Evolutionary conservation across 768 basidiomycete genomes (phyloP).

Genomic region (Suillus subalutaceus): DNA sequence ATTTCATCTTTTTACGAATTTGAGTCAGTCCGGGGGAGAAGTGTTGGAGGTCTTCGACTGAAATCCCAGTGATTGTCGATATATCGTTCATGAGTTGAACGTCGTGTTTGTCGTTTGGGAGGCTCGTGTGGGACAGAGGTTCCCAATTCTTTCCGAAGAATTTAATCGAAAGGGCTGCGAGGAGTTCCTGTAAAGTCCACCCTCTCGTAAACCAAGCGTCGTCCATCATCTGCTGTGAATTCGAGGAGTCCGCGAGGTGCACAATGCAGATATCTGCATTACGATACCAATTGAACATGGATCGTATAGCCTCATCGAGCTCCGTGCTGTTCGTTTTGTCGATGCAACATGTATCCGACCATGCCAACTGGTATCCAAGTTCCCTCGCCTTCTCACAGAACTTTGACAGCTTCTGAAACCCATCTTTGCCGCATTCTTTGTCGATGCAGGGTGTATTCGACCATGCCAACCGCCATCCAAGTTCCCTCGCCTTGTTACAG

Average conservation of each 20-base stretch:
- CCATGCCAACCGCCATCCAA: constrained; percentile 10
- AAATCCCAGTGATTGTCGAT: constrained; percentile 1
- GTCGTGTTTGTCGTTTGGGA: constrained; percentile 1
- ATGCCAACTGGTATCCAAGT: constrained; percentile 4
- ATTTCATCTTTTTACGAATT: constrained; percentile 15
- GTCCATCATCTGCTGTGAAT: background rate
- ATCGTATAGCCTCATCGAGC: constrained; percentile 18
- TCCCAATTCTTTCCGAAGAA: constrained; percentile 1
- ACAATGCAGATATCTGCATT: constrained; percentile 18
- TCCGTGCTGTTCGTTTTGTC: constrained; percentile 16
- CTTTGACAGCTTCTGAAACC: constrained; percentile 2
- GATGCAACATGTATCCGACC: constrained; percentile 18
- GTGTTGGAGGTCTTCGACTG: constrained; percentile 1
- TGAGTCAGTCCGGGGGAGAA: constrained; percentile 5
- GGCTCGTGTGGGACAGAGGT: background rate
- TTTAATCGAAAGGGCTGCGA: constrained; percentile 6
- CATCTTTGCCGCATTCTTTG: background rate
- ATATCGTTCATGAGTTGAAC: constrained; percentile 1
- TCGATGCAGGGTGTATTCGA: constrained; percentile 10
- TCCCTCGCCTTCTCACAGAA: constrained; percentile 11
- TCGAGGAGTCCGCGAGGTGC: constrained; percentile 7
- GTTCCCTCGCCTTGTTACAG: constrained; percentile 7
- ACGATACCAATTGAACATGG: constrained; percentile 21
- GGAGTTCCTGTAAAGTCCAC: constrained; percentile 11
- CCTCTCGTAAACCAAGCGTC: constrained; percentile 20